Evolutionary conservation across 495 filamentous ascomycete genomes (phyloP).

Genomic region (Mycothermus thermophilus): DNA sequence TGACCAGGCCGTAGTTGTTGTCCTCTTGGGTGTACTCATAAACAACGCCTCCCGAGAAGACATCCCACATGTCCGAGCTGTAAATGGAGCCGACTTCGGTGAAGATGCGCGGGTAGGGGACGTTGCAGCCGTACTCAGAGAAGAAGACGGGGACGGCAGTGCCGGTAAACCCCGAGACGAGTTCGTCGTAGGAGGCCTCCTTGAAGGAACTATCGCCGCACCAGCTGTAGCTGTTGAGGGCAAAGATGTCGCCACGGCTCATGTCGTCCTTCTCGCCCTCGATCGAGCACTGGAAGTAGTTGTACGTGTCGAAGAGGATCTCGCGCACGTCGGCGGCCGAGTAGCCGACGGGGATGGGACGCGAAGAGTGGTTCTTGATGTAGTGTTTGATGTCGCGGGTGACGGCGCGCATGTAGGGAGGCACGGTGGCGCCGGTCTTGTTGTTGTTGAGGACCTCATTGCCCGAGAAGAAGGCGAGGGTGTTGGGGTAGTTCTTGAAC

Average conservation of each 20-base stretch:
- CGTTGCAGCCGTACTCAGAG: conserved; percentile 93
- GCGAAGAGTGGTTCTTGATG: conserved; percentile 37
- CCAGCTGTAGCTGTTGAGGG: conserved; percentile 92
- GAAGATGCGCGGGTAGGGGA: conserved; percentile 62
- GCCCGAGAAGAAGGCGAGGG: conserved; percentile 79
- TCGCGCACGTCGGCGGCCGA: conserved; percentile 84
- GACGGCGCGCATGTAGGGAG: conserved; percentile 65
- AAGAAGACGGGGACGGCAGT: conserved; percentile 83
- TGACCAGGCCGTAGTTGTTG: conserved; percentile 64
- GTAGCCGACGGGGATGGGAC: conserved; percentile 35
- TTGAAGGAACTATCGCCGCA: conserved; percentile 65
- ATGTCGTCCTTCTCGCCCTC: conserved; percentile 46
- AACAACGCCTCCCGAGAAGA: conserved; percentile 76
- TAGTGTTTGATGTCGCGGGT: conserved; percentile 73
- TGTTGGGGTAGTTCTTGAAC: conserved; percentile 88
- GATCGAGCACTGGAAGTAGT: conserved; percentile 73
- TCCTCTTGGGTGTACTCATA: conserved; percentile 73
- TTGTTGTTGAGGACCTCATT: conserved; percentile 85
- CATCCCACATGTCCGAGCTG: conserved; percentile 58
- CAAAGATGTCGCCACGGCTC: conserved; percentile 74
- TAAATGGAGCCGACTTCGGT: conserved; percentile 73
- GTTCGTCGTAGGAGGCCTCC: conserved; percentile 53
- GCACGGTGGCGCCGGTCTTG: conserved; percentile 38
- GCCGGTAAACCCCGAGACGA: conserved; percentile 56
- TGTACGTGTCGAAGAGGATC: conserved; percentile 63